Conservation (phyloP, 768 basidiomycete genomes). For the Suillus americanus region DNA sequence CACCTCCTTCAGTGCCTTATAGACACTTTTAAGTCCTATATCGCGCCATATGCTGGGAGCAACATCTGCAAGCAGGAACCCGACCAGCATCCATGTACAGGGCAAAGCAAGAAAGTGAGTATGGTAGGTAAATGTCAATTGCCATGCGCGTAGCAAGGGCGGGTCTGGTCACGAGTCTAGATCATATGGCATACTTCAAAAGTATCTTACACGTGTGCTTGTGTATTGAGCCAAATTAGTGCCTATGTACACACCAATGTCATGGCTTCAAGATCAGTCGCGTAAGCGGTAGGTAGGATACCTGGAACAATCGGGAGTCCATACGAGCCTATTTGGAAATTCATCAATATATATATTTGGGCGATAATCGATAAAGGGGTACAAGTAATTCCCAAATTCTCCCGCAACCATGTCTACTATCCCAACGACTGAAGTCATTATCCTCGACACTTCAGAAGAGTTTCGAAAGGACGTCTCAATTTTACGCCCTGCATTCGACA, state of each 20-base stretch:
- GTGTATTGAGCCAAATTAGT: too few species aligned
- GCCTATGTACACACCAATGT: too few species aligned
- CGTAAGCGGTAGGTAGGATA: too few species aligned
- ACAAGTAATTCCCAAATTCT: too few species aligned
- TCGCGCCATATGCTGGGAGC: constrained; percentile 47
- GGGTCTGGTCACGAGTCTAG: too few species aligned
- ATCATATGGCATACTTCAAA: too few species aligned
- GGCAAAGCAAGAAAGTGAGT: constrained; percentile 44
- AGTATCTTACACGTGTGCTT: too few species aligned
- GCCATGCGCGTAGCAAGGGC: constrained; percentile 76
- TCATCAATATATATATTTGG: too few species aligned
- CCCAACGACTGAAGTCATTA: constrained; percentile 22
- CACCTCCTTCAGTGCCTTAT: constrained; percentile 36
- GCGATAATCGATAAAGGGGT: too few species aligned
- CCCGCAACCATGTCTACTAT: neutral
- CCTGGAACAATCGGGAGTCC: too few species aligned
- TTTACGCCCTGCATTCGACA: constrained; percentile 3
- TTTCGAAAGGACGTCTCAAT: constrained; percentile 10
- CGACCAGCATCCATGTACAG: constrained; percentile 55
- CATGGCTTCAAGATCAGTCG: too few species aligned
- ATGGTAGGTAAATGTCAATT: constrained; percentile 68
- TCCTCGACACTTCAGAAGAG: constrained; percentile 12
- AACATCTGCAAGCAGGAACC: constrained; percentile 53
- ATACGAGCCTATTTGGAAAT: too few species aligned
- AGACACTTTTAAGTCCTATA: constrained; percentile 35